Conservation (phyloP, 371 early-diverging fungal genomes). For the Smittium mucronatum region DNA sequence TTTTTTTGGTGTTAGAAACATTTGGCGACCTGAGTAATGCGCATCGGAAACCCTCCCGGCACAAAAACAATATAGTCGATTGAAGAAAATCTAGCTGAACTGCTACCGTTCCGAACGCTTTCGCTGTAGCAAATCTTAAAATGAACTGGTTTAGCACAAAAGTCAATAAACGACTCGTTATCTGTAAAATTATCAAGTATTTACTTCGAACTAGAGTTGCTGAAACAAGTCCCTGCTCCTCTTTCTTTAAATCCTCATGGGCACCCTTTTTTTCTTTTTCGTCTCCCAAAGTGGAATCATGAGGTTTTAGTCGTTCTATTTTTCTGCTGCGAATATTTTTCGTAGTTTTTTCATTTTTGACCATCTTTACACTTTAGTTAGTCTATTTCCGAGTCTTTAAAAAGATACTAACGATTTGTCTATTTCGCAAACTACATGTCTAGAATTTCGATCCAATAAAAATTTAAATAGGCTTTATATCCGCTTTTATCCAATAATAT, state of each 20-base stretch:
- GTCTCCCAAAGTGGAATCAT: too few relatives aligned
- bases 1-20: conserved; percentile 1
- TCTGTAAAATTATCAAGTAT: conserved; percentile 62
- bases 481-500: not conserved
- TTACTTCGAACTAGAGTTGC: conserved; percentile 54
- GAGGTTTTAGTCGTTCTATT: too few relatives aligned
- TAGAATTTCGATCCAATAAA: too few relatives aligned
- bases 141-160: conserved; percentile 68
- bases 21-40: conserved; percentile 48
- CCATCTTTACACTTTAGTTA: too few relatives aligned
- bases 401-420: too few relatives aligned
- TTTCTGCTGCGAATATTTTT: too few relatives aligned
- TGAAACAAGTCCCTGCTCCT: conserved; percentile 23
- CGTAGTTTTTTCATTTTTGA: too few relatives aligned
- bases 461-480: too few relatives aligned
- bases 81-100: conserved; percentile 75
- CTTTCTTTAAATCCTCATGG: not conserved
- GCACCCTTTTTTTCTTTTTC: too few relatives aligned
- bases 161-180: conserved; percentile 62
- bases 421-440: too few relatives aligned
- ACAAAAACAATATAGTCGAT: conserved; percentile 77
- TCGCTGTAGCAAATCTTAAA: conserved; percentile 47
- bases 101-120: conserved; percentile 68
- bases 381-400: too few relatives aligned
- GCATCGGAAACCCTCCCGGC: conserved; percentile 78